Base-by-base conservation (phyloP, 2,329 filamentous ascomycete species). In the Fusarium sp. region DNA sequence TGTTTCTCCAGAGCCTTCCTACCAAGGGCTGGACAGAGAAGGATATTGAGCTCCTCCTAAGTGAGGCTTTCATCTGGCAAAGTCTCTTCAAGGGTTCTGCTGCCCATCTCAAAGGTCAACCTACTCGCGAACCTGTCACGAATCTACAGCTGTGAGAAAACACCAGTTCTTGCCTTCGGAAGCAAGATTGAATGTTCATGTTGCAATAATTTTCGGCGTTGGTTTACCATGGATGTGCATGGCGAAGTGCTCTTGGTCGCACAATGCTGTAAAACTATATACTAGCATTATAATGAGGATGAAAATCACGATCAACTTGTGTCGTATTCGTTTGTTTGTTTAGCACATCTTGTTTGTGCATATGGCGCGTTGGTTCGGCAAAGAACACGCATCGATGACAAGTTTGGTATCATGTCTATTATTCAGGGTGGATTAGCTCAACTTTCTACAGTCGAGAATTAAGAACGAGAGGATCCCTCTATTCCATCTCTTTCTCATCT, bases 61-160 rank as follows among this genome's bases (percentile, higher is more conserved):
- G 94, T 76, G 96, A 99, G 81, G 96, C 96, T 4, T 99, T 96
- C 74, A 97, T 99, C 68, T 99, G 96, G 96, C 94, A 99, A 82
- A 97, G 93, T 76, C 83, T 99, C 43, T 99, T 97, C 81, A 94
- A 96, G 74, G 95, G 95, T 48, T 97, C 94, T 11, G 91, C 93
- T 54, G 96, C 96, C 36, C 96, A 99, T 82, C 82, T 99, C 62
- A 86, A 88, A 68, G 86, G 87, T 14, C 83, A 79, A 50, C 77
- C 79, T 9, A 74, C 73, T 38, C 77, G 77, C 42, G 76, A 76
- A 42, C 69, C 76, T 4, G 67, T 79, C 42, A 75, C 77, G 24
- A 76, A 80, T 52, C 59, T 80, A 56, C 78, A 80, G 51, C 70
- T 80, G 52, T 80, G 45, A 63, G 47, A 21, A 58, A n/a, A 46